These are phyloP conservation scores for Diutina rugosa DNA, from an alignment of 1,139 yeast species.

Conservation along the genomic window DNA sequence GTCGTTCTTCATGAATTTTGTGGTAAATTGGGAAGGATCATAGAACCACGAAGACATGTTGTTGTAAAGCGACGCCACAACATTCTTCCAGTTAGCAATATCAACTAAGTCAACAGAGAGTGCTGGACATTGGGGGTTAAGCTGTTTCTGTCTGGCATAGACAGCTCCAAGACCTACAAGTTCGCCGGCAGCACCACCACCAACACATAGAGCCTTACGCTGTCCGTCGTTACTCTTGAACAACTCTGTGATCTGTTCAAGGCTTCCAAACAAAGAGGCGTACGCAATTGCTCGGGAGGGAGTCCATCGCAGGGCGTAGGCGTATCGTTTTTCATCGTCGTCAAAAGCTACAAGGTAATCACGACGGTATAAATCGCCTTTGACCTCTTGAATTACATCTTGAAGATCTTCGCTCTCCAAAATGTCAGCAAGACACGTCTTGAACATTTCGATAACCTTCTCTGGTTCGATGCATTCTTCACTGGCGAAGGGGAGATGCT, in stretches of 20 bases:
- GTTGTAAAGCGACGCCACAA: constrained; percentile 30
- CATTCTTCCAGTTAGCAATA: constrained; percentile 63
- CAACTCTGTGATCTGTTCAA: constrained; percentile 27
- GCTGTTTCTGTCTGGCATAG: constrained; percentile 36
- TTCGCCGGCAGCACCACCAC: constrained; percentile 90
- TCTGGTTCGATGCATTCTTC: constrained; percentile 4
- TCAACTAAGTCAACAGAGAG: constrained; percentile 48
- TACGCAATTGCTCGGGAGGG: constrained; percentile 73
- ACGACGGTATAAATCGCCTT: constrained; percentile 54
- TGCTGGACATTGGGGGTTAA: constrained; percentile 16
- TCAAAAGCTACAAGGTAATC: constrained; percentile 62
- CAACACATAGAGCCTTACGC: constrained; percentile 46
- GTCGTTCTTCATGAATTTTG: constrained; percentile 41
- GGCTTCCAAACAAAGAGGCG: constrained; percentile 45
- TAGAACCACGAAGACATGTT: constrained; percentile 42
- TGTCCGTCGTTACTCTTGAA: constrained; percentile 11
- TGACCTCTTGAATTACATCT: constrained; percentile 51
- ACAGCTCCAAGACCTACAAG: constrained; percentile 57
- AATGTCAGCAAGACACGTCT: constrained; percentile 30
- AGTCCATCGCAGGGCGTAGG: constrained; percentile 78
- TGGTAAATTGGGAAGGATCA: constrained; percentile 19
- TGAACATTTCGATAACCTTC: constrained; percentile 37
- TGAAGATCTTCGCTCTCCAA: constrained; percentile 30
- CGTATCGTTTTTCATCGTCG: constrained; percentile 48
- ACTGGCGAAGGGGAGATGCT: neutral